Conservation (phyloP, 345 rosid species). For the Pugionium cornutum region DNA sequence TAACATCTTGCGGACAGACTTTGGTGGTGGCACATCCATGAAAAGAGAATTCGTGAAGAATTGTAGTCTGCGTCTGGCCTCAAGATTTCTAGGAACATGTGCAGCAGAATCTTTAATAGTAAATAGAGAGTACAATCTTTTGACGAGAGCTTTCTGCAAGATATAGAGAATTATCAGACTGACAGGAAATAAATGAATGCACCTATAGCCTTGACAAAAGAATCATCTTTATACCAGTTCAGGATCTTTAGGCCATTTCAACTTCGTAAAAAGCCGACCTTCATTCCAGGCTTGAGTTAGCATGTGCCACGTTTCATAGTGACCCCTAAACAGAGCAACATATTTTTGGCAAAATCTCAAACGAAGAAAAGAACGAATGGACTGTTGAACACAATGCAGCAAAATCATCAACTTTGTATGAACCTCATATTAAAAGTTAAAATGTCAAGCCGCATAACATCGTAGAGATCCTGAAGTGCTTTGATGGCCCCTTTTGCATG, state of each 20-base stretch:
- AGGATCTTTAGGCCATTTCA: conserved; percentile 86
- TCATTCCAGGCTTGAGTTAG: conserved; percentile 81
- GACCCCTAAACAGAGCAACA: conserved; percentile 52
- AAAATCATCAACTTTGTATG: conserved; percentile 27
- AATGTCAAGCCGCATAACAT: conserved; percentile 85
- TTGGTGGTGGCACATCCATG: conserved; percentile 81
- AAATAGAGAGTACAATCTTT: conserved; percentile 76
- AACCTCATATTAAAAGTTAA: conserved; percentile 78
- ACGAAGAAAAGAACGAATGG: neutral
- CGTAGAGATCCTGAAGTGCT: conserved; percentile 96
- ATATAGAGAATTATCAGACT: conserved; percentile 30
- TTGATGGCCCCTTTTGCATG: conserved; percentile 75
- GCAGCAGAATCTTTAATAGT: conserved; percentile 93
- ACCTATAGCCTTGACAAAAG: conserved; percentile 25
- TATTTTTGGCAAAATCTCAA: conserved; percentile 13
- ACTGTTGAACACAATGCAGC: conserved; percentile 28
- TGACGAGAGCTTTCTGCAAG: conserved; percentile 72
- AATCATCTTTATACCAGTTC: conserved; percentile 62
- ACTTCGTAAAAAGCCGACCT: conserved; percentile 81
- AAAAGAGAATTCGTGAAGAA: conserved; percentile 95
- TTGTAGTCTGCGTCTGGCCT: conserved; percentile 89
- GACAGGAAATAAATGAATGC: conserved; percentile 10
- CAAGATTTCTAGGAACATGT: conserved; percentile 83
- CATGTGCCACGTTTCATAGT: conserved; percentile 76
- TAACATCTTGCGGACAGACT: conserved; percentile 73